These are phyloP conservation scores for Apiospora phragmitis DNA, from an alignment of 2,329 filamentous ascomycete species.

Conservation along the genomic window DNA sequence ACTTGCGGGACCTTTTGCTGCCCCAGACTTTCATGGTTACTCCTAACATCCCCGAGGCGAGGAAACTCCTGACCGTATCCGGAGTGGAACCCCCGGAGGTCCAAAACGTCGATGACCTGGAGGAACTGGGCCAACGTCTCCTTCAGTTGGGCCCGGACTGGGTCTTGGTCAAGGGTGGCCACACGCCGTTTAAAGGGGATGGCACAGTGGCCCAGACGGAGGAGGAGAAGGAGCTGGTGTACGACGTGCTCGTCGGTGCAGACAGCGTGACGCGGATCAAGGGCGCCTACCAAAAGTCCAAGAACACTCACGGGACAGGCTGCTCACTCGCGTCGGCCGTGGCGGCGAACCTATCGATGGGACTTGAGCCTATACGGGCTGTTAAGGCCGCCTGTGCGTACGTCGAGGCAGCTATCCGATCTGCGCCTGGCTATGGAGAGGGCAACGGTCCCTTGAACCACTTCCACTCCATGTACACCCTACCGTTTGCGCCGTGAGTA, in stretches of 20 bases:
- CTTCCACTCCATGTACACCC: conserved; percentile 68
- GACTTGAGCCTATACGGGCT: conserved; percentile 55
- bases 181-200: conserved; percentile 73
- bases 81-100: conserved; percentile 44
- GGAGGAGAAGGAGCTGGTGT: conserved; percentile 64
- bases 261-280: conserved; percentile 63
- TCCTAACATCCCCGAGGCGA: conserved; percentile 76
- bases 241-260: conserved; percentile 74
- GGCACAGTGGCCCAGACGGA: conserved; percentile 57
- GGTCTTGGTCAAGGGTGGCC: conserved; percentile 88
- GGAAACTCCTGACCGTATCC: conserved; percentile 59
- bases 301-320: conserved; percentile 90
- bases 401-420: conserved; percentile 69
- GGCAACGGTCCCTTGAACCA: conserved; percentile 77
- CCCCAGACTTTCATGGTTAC: conserved; percentile 69
- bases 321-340: conserved; percentile 89
- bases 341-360: conserved; percentile 68
- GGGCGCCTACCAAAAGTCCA: conserved; percentile 69
- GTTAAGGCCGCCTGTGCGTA: conserved; percentile 71
- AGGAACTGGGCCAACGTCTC: conserved; percentile 66
- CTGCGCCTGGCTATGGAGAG: conserved; percentile 61
- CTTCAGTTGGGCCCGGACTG: conserved; percentile 71
- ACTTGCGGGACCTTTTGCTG: conserved; percentile 61
- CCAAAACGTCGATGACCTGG: conserved; percentile 63
- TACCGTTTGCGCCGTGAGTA: conserved; percentile 67